Evolutionary conservation across 352 stramenopile genomes (phyloP), one percentile per base, ranked within the genome.

Genomic region (Phytophthora constricta): DNA sequence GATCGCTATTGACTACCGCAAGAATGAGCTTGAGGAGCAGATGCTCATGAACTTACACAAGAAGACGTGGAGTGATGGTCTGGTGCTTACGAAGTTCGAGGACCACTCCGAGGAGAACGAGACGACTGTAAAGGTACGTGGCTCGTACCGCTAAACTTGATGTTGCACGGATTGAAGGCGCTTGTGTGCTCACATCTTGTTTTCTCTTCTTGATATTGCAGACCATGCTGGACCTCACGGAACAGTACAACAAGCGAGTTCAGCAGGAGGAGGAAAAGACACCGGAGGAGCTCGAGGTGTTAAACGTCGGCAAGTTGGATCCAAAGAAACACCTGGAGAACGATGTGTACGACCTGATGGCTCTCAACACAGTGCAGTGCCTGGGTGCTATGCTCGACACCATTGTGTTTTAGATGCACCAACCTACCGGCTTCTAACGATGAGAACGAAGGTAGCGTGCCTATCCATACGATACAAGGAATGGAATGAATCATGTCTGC

Each of bases 31-130:
- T 5, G 98, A 99, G 78, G 97, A 99, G 80, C 97, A 99, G 80
- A 99, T 99, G 97, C 88, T 99, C 14, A 98, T 98, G 92, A 99
- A 99, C 80, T 74, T 99, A 56, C 92, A 99, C 87, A 98, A 99
- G 70, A 97, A 97, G 58, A 96, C 97, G 63, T 99, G 98, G 98
- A 98, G 96, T 47, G 82, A 94, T 27, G 97, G 97, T 1, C 82
- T 99, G 8, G 92, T 97, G 52, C 84, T 99, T 4, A 78, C 95
- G 50, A 90, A 93, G 59, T 99, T 99, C 73, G 97, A 99, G 74
- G 91, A 99, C 59, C 95, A 99, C 77, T 84, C 97, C 47, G 72
- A 82, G 46, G 87, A 90, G 31, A 99, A 98, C 66, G 91, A 98
- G 73, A 88, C 90, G 50, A 90, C 93, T 17, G 89, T 99, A 22